Evolutionary conservation across 2,329 filamentous ascomycete species (phyloP), one percentile per base, ranked within the genome.

Genomic region (Lachnellula arida): DNA sequence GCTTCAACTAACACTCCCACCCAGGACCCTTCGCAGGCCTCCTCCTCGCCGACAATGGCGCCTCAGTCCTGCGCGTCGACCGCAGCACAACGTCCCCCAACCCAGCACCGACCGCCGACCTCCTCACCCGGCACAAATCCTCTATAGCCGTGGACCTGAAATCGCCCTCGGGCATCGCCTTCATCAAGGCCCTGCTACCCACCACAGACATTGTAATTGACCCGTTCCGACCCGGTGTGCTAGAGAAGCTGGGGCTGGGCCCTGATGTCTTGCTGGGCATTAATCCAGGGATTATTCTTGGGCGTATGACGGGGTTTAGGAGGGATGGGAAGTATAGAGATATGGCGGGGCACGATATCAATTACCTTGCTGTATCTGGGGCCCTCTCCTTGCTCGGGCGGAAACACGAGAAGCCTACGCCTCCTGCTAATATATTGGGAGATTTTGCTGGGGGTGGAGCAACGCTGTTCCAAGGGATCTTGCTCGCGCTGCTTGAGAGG

Each of bases 291-390:
- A 75, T 97, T 2, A 84, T 97, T 53, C 85, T 96, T 55, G 91
- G 82, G 7, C 86, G 93, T 42, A 87, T 97, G 81, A 94, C 91
- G 2, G 93, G 93, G 0, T 97, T 97, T 72, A 80, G 93, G 12
- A 80, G 92, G 40, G 90, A 95, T 73, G 93, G 92, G 0, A 86
- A 84, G 65, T 97, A 96, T 73, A 82, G 81, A 48, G 75, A 81
- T 66, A 97, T 96, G 92, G 91, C 92, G 0, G 92, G 92, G 46
- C 92, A 97, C 70, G 92, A 97, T 70, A 96, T 97, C 71, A 97
- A 97, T 70, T 97, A 97, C 73, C 86, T 97, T 43, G 90, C 92
- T 49, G 89, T 96, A 0, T 88, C 87, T 0, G 93, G 93, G 0
- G 86, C 88, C 1, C 74, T 97, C 28, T 80, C 81, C 0, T 77